phyloP scores from a whole-genome alignment of 495 filamentous ascomycete species.

The Trichoderma orchidacearum region DNA sequence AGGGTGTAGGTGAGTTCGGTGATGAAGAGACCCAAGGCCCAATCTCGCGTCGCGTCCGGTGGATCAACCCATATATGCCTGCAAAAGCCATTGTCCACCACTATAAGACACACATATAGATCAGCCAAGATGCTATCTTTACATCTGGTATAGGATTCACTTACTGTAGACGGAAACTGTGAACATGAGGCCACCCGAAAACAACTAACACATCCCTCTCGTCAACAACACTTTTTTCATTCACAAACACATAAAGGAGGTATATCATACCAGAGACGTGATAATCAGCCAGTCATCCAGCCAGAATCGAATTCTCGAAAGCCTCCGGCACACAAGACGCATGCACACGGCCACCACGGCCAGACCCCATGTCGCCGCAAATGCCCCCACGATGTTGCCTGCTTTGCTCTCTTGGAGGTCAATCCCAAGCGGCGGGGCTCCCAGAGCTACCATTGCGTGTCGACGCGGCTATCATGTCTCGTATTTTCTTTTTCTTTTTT shows the following conservation, averaged over 20 bases:
- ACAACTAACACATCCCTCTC: background rate
- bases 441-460: background rate
- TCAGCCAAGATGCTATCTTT: too few species aligned
- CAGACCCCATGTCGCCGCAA: background rate
- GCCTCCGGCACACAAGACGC: background rate
- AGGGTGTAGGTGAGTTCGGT: constrained; percentile 1
- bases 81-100: background rate
- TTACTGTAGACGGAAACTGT: background rate
- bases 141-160: too few species aligned
- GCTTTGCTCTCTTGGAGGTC: background rate
- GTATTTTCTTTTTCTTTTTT: too few species aligned
- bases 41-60: background rate
- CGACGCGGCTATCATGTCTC: background rate
- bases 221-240: background rate
- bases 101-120: too few species aligned
- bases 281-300: background rate
- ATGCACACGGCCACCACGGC: background rate
- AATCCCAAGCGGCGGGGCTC: background rate
- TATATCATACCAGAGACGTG: background rate
- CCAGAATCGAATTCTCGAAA: background rate
- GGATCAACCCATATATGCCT: background rate
- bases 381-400: background rate
- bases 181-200: background rate
- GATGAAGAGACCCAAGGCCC: background rate
- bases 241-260: background rate